Evolutionary conservation across 2,329 filamentous ascomycete genomes (phyloP).

Genomic region (Teratosphaeria gauchensis): DNA sequence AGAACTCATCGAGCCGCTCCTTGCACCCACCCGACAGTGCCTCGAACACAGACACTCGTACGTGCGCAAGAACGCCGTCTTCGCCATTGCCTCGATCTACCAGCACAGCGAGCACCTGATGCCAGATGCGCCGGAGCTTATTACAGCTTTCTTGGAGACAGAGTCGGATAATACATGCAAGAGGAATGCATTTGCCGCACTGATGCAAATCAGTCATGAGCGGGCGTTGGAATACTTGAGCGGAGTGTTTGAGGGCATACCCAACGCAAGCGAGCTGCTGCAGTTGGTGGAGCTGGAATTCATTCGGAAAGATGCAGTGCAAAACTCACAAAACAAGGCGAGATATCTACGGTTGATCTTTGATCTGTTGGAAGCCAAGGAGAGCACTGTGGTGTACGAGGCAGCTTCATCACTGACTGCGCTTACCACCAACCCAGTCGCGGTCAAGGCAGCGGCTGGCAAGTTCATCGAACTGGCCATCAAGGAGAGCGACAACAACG

Average conservation of each 20-base stretch:
- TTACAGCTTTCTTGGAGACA: constrained; percentile 76
- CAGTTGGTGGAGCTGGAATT: constrained; percentile 94
- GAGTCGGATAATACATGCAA: constrained; percentile 96
- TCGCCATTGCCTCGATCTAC: constrained; percentile 86
- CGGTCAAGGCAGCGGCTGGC: constrained; percentile 87
- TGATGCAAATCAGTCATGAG: constrained; percentile 85
- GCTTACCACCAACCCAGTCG: constrained; percentile 90
- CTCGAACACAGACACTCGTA: constrained; percentile 95
- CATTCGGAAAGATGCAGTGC: constrained; percentile 92
- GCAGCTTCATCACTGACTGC: constrained; percentile 90
- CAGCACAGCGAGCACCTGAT: constrained; percentile 85
- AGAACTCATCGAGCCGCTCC: constrained; percentile 89
- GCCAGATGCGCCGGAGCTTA: constrained; percentile 87
- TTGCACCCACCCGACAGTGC: constrained; percentile 84
- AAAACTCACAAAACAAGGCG: constrained; percentile 91
- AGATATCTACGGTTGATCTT: constrained; percentile 92
- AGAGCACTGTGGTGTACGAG: constrained; percentile 94
- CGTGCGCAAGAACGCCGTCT: constrained; percentile 96
- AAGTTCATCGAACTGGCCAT: constrained; percentile 97
- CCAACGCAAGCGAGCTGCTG: constrained; percentile 86
- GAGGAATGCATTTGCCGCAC: constrained; percentile 89
- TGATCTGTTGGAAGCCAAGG: constrained; percentile 83
- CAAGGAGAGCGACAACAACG: constrained; percentile 97
- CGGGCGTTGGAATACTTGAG: constrained; percentile 83
- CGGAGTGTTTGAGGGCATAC: constrained; percentile 82